phyloP scores from a whole-genome alignment of 106 monocot species.

The Ottelia alismoides region DNA sequence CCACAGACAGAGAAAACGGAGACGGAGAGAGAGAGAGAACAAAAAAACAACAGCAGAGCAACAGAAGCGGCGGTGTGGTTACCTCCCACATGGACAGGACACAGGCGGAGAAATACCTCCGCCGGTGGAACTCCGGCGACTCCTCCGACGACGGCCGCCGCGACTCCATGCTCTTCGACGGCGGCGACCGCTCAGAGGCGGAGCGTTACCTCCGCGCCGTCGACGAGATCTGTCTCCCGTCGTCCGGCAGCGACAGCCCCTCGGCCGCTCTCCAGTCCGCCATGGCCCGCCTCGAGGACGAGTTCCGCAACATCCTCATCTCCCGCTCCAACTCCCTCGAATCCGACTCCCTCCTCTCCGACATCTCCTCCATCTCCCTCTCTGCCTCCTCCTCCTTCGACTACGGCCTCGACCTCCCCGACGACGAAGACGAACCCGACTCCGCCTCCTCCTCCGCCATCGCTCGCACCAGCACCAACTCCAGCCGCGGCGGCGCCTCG shows the following conservation, averaged over 20 bases:
- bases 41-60: no score
- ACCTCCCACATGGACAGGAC: no score
- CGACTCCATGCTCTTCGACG: conserved; percentile 21
- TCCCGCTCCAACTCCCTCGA: conserved; percentile 47
- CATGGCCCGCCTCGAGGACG: conserved; percentile 91
- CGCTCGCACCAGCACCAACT: not conserved
- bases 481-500: conserved; percentile 6
- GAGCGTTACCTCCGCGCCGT: conserved; percentile 37
- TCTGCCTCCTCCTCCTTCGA: conserved; percentile 14
- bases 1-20: no score
- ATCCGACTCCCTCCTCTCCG: conserved; percentile 38
- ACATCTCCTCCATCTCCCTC: conserved; percentile 49
- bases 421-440: not conserved
- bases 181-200: conserved; percentile 24
- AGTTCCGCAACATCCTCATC: conserved; percentile 75
- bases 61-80: no score
- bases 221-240: conserved; percentile 28
- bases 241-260: conserved; percentile 2
- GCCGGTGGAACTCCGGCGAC: conserved; percentile 20
- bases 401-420: not conserved
- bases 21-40: no score
- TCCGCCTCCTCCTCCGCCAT: not conserved
- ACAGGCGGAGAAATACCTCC: conserved; percentile 24
- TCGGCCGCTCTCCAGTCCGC: conserved; percentile 48
- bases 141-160: conserved; percentile 1